Percentiles rank a stretch among this genome's conserved stretches.
phyloP scores from a whole-genome alignment of 257 asterid species.

The Leptodermis oblonga region DNA sequence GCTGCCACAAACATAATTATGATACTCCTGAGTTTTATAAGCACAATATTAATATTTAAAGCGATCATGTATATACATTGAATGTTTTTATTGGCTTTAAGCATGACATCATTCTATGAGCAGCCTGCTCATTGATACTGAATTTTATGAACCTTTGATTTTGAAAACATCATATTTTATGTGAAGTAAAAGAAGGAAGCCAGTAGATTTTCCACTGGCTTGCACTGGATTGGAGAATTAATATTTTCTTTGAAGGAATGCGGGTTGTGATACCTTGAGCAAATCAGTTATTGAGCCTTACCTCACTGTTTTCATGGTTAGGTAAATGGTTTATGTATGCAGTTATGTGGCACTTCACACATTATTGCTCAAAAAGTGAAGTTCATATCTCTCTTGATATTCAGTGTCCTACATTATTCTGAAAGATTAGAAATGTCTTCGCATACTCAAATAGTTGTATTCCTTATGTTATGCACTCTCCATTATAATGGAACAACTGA shows the following conservation, averaged over 20 bases:
- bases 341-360: not conserved
- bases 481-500: not conserved
- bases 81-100: not conserved
- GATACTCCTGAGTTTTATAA: too few relatives aligned
- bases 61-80: not conserved
- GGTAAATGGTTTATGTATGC: not conserved
- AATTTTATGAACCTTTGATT: not conserved
- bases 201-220: too few relatives aligned
- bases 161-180: not conserved
- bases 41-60: too few relatives aligned
- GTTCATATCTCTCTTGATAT: not conserved
- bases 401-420: not conserved
- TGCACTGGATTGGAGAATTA: too few relatives aligned
- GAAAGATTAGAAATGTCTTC: not conserved
- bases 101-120: not conserved
- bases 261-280: not conserved
- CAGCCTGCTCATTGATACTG: not conserved
- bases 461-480: not conserved
- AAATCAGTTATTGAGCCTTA: not conserved
- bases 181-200: too few relatives aligned
- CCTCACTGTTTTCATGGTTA: not conserved
- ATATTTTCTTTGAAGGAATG: too few relatives aligned
- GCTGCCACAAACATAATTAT: not conserved
- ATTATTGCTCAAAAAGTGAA: not conserved
- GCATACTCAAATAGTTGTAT: not conserved